Conservation (phyloP, 2,329 filamentous ascomycete genomes). For the Claviceps humidiphila region DNA sequence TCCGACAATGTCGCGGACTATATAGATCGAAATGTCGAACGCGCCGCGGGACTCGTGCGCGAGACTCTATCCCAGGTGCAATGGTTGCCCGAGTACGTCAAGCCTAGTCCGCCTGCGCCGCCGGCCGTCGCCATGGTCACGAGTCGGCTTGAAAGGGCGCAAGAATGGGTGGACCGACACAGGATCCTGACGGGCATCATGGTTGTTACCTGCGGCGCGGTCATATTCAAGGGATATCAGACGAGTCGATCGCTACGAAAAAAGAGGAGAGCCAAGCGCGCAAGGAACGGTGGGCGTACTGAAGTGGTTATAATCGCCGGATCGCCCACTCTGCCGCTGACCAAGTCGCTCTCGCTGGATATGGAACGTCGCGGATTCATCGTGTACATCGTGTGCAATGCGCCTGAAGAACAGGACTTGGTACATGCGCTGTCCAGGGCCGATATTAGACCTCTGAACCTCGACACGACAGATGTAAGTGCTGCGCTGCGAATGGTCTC, state of each 20-base stretch:
- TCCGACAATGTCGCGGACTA: slow-evolving; percentile 63
- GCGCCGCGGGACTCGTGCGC: slow-evolving; percentile 56
- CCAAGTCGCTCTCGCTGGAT: slow-evolving; percentile 70
- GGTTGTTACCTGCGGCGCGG: slow-evolving; percentile 57
- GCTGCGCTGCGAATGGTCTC: background rate
- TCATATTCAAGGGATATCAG: slow-evolving; percentile 37
- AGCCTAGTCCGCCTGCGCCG: slow-evolving; percentile 37
- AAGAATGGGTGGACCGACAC: slow-evolving; percentile 61
- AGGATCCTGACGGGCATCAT: slow-evolving; percentile 61
- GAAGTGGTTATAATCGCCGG: slow-evolving; percentile 84
- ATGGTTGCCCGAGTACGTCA: slow-evolving; percentile 62
- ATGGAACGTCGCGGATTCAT: slow-evolving; percentile 86
- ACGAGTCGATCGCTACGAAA: slow-evolving; percentile 46
- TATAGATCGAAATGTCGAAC: slow-evolving; percentile 70
- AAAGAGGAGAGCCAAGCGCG: slow-evolving; percentile 61
- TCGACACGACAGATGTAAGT: slow-evolving; percentile 71
- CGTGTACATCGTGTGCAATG: slow-evolving; percentile 79
- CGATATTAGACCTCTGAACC: slow-evolving; percentile 68
- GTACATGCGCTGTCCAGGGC: slow-evolving; percentile 64
- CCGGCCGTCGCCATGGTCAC: slow-evolving; percentile 21
- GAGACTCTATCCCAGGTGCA: slow-evolving; percentile 51
- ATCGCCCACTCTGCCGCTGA: slow-evolving; percentile 73
- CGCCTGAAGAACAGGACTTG: slow-evolving; percentile 69
- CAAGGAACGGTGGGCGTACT: slow-evolving; percentile 68
- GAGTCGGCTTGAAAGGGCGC: slow-evolving; percentile 36